These are phyloP conservation scores for Aspergillus sclerotialis DNA, from an alignment of 2,329 filamentous ascomycete species.

Conservation along the genomic window DNA sequence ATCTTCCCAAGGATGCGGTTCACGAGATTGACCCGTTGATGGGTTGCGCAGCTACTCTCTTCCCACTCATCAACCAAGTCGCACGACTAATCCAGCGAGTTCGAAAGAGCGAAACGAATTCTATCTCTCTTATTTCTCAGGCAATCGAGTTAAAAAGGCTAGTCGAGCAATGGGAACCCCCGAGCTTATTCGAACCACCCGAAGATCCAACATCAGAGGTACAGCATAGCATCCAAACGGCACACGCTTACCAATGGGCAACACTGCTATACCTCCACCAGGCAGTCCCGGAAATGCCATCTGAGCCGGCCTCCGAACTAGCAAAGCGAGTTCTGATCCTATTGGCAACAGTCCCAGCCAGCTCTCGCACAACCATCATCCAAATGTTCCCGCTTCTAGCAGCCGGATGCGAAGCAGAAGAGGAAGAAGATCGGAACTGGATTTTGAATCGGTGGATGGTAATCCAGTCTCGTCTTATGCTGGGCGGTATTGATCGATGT, in stretches of 20 bases:
- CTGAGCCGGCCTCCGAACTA: conserved; percentile 48
- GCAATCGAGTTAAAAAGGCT: conserved; percentile 55
- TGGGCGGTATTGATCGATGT: conserved; percentile 61
- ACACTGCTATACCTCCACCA: conserved; percentile 61
- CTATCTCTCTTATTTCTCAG: conserved; percentile 54
- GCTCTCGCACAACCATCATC: conserved; percentile 57
- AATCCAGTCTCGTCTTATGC: conserved; percentile 56
- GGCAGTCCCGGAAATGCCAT: conserved; percentile 62
- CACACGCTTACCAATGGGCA: conserved; percentile 61
- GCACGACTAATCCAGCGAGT: conserved; percentile 61
- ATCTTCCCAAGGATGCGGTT: conserved; percentile 38
- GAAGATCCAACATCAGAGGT: conserved; percentile 58
- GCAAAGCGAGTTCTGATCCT: conserved; percentile 56
- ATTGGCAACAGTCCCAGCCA: conserved; percentile 56
- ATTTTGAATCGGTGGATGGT: conserved; percentile 56
- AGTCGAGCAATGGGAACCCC: conserved; percentile 56
- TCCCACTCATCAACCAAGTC: conserved; percentile 60
- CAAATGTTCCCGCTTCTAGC: conserved; percentile 64
- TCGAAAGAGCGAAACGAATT: conserved; percentile 48
- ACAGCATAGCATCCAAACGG: conserved; percentile 59
- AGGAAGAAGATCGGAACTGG: conserved; percentile 56
- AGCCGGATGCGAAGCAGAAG: conserved; percentile 58
- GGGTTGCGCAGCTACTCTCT: conserved; percentile 61
- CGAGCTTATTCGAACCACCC: conserved; percentile 51
- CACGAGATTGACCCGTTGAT: conserved; percentile 63